Evolutionary conservation across 1,284 basidiomycete genomes (phyloP).

Genomic region (Trichosporon sp.): DNA sequence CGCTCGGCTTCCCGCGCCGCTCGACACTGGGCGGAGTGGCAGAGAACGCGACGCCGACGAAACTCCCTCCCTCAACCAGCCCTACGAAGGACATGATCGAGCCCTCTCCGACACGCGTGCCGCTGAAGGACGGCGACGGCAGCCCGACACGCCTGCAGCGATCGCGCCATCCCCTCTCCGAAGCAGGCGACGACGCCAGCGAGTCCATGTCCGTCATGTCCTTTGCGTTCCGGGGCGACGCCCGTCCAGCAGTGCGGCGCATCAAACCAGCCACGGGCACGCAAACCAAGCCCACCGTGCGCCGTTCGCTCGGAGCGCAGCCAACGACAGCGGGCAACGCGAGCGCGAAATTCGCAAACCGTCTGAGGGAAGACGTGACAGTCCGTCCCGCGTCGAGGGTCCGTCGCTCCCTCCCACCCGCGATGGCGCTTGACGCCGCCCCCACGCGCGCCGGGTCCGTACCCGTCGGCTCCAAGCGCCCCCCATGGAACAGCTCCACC

Average conservation of each 20-base stretch:
- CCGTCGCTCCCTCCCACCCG: conserved; percentile 37
- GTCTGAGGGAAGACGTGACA: conserved; percentile 38
- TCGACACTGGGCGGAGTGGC: conserved; percentile 25
- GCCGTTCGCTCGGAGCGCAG: conserved; percentile 31
- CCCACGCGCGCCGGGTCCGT: not conserved
- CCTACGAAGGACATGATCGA: not conserved
- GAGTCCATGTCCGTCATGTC: conserved; percentile 50
- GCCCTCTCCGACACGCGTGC: conserved; percentile 17
- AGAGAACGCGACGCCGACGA: conserved; percentile 21
- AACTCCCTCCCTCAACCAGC: not conserved
- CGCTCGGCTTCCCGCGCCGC: conserved; percentile 18
- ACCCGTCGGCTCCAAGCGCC: conserved; percentile 18
- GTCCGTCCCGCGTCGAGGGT: conserved; percentile 31
- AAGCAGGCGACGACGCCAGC: conserved; percentile 28
- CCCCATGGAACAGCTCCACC: conserved; percentile 26
- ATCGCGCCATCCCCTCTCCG: conserved; percentile 10
- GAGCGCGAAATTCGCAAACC: conserved; percentile 52
- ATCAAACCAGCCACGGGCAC: not conserved
- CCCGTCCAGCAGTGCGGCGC: conserved; percentile 18
- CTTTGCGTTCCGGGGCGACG: conserved; percentile 44
- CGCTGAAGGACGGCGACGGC: conserved; percentile 26
- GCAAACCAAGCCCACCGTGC: conserved; percentile 20
- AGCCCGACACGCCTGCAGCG: conserved; percentile 24
- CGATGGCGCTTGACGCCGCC: conserved; percentile 27
- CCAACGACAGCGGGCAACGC: conserved; percentile 35